Conservation (phyloP, 2,329 filamentous ascomycete species). For the Ustulina deusta region DNA sequence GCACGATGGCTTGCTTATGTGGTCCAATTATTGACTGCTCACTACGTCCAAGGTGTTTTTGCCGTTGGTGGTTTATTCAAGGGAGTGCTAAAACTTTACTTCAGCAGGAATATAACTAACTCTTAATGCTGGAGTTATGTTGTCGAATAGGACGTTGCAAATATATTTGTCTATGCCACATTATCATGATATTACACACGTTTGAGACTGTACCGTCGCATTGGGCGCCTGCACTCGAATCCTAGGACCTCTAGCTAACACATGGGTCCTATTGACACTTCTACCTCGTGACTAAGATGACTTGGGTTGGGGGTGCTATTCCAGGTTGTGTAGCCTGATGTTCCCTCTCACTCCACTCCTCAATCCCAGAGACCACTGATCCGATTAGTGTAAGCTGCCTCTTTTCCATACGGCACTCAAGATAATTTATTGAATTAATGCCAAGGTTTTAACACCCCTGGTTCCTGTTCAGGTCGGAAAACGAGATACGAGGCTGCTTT, state of each 20-base stretch:
- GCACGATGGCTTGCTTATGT: no score
- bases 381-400: neutral
- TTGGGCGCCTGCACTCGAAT: neutral
- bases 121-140: neutral
- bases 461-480: neutral
- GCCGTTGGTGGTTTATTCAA: neutral
- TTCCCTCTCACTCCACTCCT: neutral
- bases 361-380: neutral
- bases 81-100: neutral
- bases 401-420: neutral
- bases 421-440: neutral
- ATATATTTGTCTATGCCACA: neutral
- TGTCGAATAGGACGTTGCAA: neutral
- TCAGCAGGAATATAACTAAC: neutral
- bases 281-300: no score
- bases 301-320: neutral
- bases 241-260: neutral
- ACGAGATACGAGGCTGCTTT: neutral
- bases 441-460: neutral
- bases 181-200: neutral
- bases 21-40: no score
- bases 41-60: neutral
- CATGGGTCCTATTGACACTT: neutral
- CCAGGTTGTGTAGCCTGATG: neutral
- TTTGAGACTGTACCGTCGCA: neutral